These are phyloP conservation scores for Mycosarcoma mackinlayi DNA, from an alignment of 1,284 basidiomycete genomes.

Conservation along the genomic window DNA sequence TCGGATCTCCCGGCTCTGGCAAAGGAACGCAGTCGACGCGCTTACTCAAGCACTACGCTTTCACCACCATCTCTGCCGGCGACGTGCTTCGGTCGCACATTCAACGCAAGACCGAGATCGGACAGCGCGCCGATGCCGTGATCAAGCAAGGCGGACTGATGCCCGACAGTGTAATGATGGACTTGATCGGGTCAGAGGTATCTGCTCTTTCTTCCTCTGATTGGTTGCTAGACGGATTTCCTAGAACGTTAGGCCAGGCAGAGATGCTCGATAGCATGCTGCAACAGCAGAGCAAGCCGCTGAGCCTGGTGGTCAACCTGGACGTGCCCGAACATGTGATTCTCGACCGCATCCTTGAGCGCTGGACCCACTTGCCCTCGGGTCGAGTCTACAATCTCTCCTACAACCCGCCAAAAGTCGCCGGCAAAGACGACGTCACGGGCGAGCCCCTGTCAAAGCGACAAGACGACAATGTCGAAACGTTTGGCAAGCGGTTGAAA, in stretches of 20 bases:
- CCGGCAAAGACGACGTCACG: constrained; percentile 89
- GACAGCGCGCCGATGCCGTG: constrained; percentile 49
- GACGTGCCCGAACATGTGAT: constrained; percentile 92
- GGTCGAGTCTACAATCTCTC: constrained; percentile 82
- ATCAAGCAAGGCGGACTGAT: constrained; percentile 63
- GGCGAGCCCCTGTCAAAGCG: constrained; percentile 89
- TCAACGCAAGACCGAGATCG: constrained; percentile 50
- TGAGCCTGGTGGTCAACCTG: constrained; percentile 89
- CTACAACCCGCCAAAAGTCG: constrained; percentile 83
- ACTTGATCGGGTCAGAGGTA: constrained; percentile 54
- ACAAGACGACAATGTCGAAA: constrained; percentile 90
- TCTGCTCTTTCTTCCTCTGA: constrained; percentile 69
- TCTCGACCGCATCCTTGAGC: constrained; percentile 82
- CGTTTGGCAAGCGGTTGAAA: constrained; percentile 81
- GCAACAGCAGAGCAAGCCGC: constrained; percentile 32
- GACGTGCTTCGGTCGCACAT: constrained; percentile 65
- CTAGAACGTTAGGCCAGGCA: constrained; percentile 89
- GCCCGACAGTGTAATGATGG: constrained; percentile 66
- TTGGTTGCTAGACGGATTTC: constrained; percentile 97
- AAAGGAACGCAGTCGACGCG: constrained; percentile 64
- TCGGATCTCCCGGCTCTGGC: constrained; percentile 65
- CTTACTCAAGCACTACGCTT: constrained; percentile 42
- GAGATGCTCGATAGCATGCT: constrained; percentile 77
- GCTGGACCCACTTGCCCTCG: constrained; percentile 92
- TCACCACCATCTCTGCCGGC: constrained; percentile 57